Evolutionary conservation across 306 rosid species (phyloP).

Genomic region (Cotoneaster glaucophyllus): DNA sequence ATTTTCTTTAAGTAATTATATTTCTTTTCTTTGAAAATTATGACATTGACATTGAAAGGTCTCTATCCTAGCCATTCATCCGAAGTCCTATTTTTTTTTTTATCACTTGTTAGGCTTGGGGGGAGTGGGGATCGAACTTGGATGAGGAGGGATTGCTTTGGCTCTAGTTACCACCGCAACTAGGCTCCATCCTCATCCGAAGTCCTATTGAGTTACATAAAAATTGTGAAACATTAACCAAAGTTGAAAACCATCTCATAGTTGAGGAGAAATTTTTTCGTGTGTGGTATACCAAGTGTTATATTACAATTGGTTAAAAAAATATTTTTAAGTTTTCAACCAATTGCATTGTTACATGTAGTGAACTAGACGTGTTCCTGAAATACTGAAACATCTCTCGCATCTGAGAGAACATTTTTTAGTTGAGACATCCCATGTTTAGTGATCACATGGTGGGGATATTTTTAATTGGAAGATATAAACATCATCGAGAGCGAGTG

Average conservation of each 20-base stretch:
- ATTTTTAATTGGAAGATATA: conserved; percentile 15
- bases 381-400: no score
- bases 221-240: neutral
- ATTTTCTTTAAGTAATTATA: neutral
- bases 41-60: conserved; percentile 16
- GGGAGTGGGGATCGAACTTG: no score
- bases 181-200: no score
- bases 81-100: neutral
- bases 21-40: neutral
- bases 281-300: no score
- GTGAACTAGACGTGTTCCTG: no score
- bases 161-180: no score
- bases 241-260: conserved; percentile 2
- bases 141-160: no score
- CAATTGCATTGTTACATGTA: no score
- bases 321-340: no score
- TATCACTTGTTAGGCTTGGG: no score
- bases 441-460: conserved; percentile 19
- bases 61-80: neutral
- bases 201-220: neutral
- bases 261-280: no score
- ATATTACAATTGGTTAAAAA: no score
- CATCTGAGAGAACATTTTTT: neutral
- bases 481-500: conserved; percentile 17
- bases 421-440: conserved; percentile 29